phyloP scores from a whole-genome alignment of 2,329 filamentous ascomycete species.

The Fusarium foetens region DNA sequence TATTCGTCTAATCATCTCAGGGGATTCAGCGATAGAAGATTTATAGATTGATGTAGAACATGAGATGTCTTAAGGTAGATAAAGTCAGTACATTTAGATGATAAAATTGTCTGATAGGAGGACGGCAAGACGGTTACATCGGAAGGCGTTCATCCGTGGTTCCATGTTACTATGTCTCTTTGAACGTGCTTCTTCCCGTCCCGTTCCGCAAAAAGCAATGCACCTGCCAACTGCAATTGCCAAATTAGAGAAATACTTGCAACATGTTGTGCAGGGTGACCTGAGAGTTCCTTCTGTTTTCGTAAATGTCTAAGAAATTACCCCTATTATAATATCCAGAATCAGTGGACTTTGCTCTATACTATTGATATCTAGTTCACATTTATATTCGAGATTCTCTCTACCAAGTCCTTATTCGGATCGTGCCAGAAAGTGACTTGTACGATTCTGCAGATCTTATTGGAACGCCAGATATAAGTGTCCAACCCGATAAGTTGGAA shows the following conservation, averaged over 20 bases:
- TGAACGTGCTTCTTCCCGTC: slow-evolving; percentile 11
- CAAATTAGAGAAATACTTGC: not conserved
- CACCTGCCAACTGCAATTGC: slow-evolving; percentile 11
- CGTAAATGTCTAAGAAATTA: not conserved
- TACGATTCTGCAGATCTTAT: not conserved
- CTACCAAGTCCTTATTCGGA: not conserved
- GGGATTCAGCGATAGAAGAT: not conserved
- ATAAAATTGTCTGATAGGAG: not conserved
- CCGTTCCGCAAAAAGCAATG: slow-evolving; percentile 19
- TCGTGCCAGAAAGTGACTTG: not conserved
- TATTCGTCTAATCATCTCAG: not conserved
- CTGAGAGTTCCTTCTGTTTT: not conserved
- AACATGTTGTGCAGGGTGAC: slow-evolving; percentile 3
- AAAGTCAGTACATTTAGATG: not conserved
- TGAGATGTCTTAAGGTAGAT: not conserved
- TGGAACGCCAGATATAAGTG: slow-evolving; percentile 1
- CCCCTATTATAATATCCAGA: not conserved
- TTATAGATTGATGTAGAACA: not conserved
- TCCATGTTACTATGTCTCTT: slow-evolving; percentile 11
- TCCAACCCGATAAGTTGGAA: slow-evolving; percentile 20
- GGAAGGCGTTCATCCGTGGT: slow-evolving; percentile 23
- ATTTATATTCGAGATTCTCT: not conserved
- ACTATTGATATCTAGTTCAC: not conserved
- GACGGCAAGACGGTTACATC: slow-evolving; percentile 29
- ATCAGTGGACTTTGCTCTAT: not conserved